Base-by-base conservation (phyloP, 208 protist species). In the Entamoeba invadens region DNA sequence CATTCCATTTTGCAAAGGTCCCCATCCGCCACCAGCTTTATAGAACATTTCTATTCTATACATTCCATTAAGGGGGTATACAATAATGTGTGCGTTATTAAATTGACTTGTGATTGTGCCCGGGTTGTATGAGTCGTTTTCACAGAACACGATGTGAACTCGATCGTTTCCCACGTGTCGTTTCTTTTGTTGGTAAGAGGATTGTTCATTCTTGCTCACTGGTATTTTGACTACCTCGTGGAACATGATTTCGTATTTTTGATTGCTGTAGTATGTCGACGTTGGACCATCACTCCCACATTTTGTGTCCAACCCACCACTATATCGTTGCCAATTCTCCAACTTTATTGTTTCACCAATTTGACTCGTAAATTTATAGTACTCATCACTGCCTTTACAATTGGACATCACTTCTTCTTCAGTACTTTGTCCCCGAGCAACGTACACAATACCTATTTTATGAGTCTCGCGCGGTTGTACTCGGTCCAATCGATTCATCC, bases 381-480 rank as follows among this genome's bases (percentile, higher is more conserved):
- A 93, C 42, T 35, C 91, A 42, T 93, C 91, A 8, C 31, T 42
- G 8, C 46, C 46, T 68, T 31, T 93, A n/a, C 31, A 44, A 93
- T 93, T 93, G 25, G 31, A 18, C 8, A 93, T 6, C 8, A 72
- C 18, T n/a, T 93, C 91, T n/a, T 93, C 46, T 93, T 93, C 91
- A 44, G 25, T 93, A 72, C 10, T 42, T 93, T 93, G 91, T 0
- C 91, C 6, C 10, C 8, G 25, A n/a, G 31, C 18, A 31, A 93
- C 47, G 38, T 93, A 93, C 25, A 93, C 46, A 93, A 93, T 10
- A 44, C 91, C 91, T n/a, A 93, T 35, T 31, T 93, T 93, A 77
- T 77, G 57, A 35, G 57, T 77, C 38, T 77, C 57, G 25, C 38
- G 25, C 4, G 57, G 57, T 77, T n/a, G 25, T n/a, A 31, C 18